These are phyloP conservation scores for Picea abies DNA, from an alignment of 83 land plant genomes.

Conservation along the genomic window DNA sequence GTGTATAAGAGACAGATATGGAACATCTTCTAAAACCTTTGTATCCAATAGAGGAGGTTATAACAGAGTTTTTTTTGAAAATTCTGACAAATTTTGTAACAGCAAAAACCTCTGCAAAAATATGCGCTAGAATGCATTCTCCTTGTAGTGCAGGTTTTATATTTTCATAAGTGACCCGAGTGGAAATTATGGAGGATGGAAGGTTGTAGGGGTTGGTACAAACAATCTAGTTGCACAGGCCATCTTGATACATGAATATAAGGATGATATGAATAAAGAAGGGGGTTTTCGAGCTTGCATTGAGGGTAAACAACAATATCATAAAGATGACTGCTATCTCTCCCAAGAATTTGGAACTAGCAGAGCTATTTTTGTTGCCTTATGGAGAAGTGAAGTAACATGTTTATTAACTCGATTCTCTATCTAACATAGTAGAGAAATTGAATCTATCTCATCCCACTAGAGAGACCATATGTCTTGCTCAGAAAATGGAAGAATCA, in stretches of 20 bases:
- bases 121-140: too few species aligned
- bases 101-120: too few species aligned
- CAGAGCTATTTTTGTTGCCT: constrained; percentile 63
- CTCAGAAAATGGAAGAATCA: too few species aligned
- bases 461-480: constrained; percentile 25
- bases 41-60: too few species aligned
- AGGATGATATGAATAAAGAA: constrained; percentile 74
- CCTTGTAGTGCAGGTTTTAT: constrained; percentile 52
- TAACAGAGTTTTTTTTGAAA: too few species aligned
- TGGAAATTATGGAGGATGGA: constrained; percentile 89
- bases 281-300: constrained; percentile 66
- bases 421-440: constrained; percentile 56
- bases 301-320: constrained; percentile 78
- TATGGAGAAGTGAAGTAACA: constrained; percentile 65
- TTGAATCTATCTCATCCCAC: constrained; percentile 55
- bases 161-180: constrained; percentile 88
- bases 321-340: constrained; percentile 83
- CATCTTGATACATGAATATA: constrained; percentile 84
- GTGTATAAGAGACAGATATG: too few species aligned
- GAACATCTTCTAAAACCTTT: too few species aligned
- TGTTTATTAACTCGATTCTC: constrained; percentile 47
- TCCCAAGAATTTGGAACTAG: constrained; percentile 77
- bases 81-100: too few species aligned
- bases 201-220: constrained; percentile 83
- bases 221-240: constrained; percentile 82